Base-by-base conservation (phyloP, 1,139 yeast species). In the Ogataea hybrid region DNA sequence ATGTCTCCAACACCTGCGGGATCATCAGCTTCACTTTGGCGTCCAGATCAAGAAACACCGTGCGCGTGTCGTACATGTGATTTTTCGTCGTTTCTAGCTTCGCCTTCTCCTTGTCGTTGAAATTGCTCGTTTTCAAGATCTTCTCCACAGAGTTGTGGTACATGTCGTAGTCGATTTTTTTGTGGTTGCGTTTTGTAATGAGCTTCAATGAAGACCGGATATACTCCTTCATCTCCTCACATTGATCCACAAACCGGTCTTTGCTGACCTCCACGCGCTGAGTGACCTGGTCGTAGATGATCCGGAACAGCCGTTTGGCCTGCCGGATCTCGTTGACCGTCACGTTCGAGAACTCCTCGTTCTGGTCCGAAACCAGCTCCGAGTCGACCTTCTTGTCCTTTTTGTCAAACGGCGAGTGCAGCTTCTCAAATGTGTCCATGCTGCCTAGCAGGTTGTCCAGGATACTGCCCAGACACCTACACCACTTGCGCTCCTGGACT, bases 1-100 rank as follows among this genome's bases (percentile, higher is more conserved):
- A 53, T 15, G 70, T 65, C 5, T 66, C 59, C 42, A 73, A 56
- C 1, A 69, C 63, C 47, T 73, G 77, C 0, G 83, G 83, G 17
- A 76, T 59, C 1, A 71, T 52, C 4, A 68, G 40, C 41, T 65
- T 66, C 12, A 70, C 57, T 46, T 71, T 73, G 12, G 62, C 63
- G 54, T 73, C 73, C 16, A 74, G 50, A 9, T 64, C 65, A 17
- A 57, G 55, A 48, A 61, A 75, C 9, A 63, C 57, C 3, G 54
- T 52, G 23, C 63, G 63, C 6, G 63, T 58, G n/a, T 61, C 63
- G 5, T 61, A 59, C 35, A 70, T 47, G 21, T 66, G 58, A 3
- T 46, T 47, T 43, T 70, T 70, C 12, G 65, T 56, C 1, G 51
- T 50, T 14, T 58, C 61, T 50, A 74, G 52, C 38, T 67, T 63